Percentiles rank a stretch among this genome's conserved stretches.
Evolutionary conservation across 2,329 filamentous ascomycete genomes (phyloP).

Genomic region (Penicillium sp.): DNA sequence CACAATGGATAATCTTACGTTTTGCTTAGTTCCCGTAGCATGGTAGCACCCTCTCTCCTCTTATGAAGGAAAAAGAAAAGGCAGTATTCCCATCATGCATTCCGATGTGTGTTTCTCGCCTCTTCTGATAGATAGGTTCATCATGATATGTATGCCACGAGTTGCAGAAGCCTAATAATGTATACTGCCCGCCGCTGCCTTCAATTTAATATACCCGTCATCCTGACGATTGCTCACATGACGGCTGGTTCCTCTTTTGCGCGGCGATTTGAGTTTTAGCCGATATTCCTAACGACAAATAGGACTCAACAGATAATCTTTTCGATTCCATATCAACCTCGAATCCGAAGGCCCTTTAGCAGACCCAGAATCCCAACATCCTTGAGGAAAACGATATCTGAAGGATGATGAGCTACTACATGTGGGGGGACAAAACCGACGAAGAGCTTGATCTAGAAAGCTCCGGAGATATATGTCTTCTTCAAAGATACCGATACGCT

Average conservation of each 20-base stretch:
- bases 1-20: neutral
- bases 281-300: neutral
- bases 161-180: neutral
- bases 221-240: neutral
- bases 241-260: neutral
- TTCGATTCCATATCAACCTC: neutral
- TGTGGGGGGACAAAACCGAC: neutral
- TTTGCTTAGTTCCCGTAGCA: neutral
- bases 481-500: neutral
- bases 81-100: neutral
- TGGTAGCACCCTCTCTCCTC: neutral
- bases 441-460: neutral
- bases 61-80: neutral
- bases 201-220: slow-evolving; percentile 1
- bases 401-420: neutral
- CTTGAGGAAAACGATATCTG: neutral
- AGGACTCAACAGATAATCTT: neutral
- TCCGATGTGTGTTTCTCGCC: neutral
- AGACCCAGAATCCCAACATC: neutral
- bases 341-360: neutral
- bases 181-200: neutral
- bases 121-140: neutral
- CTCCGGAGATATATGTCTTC: slow-evolving; percentile 1
- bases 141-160: neutral
- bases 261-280: neutral